Conservation (phyloP, 1,139 yeast genomes). For the Debaryomyces sp. region DNA sequence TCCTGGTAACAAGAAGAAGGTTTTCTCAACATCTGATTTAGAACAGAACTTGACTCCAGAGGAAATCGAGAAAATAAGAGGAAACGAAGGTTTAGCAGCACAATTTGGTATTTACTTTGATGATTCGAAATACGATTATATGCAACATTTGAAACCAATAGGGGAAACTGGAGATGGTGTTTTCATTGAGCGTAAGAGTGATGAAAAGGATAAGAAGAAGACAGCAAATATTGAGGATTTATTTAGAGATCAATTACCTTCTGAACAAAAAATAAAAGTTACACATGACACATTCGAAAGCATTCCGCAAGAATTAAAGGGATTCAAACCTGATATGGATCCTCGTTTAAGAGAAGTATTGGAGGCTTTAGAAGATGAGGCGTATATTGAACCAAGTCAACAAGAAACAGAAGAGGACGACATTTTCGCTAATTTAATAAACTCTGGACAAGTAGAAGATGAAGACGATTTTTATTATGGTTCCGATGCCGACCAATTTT, state of each 20-base stretch:
- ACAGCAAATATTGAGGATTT: slow-evolving; percentile 39
- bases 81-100: slow-evolving; percentile 82
- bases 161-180: slow-evolving; percentile 70
- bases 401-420: slow-evolving; percentile 43
- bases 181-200: slow-evolving; percentile 55
- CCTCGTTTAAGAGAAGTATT: slow-evolving; percentile 88
- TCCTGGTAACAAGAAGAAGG: slow-evolving; percentile 21
- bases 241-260: slow-evolving; percentile 46
- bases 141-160: slow-evolving; percentile 92
- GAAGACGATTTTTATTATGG: slow-evolving; percentile 46
- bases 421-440: slow-evolving; percentile 58
- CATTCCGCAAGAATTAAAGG: slow-evolving; percentile 83
- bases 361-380: slow-evolving; percentile 95
- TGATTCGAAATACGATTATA: slow-evolving; percentile 90
- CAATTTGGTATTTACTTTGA: slow-evolving; percentile 85
- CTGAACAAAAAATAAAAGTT: slow-evolving; percentile 32
- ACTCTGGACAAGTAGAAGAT: slow-evolving; percentile 49
- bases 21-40: slow-evolving; percentile 38
- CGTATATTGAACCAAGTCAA: slow-evolving; percentile 50
- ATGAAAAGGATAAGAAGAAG: slow-evolving; percentile 26
- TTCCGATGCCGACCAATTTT: slow-evolving; percentile 38
- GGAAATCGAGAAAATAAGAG: slow-evolving; percentile 42
- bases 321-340: slow-evolving; percentile 93
- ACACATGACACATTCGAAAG: slow-evolving; percentile 60
- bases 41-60: slow-evolving; percentile 42